Percentiles rank a stretch among this genome's conserved stretches.
Conservation (phyloP, 2,329 filamentous ascomycete species). For the Rhynchosporium agropyri region DNA sequence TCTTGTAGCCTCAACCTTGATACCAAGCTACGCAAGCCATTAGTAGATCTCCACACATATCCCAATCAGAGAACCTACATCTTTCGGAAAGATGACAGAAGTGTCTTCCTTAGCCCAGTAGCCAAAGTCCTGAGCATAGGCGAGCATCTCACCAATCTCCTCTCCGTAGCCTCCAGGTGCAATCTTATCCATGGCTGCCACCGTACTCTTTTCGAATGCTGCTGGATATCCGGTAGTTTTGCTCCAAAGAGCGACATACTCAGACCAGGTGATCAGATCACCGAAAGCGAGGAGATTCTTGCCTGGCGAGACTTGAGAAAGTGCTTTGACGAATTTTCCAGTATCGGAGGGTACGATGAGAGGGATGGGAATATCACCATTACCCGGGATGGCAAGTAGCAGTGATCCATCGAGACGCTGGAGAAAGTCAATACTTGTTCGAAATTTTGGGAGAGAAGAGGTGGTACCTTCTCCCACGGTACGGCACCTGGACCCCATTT, state of each 20-base stretch:
- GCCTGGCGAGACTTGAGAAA: slow-evolving; percentile 35
- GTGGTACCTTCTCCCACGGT: slow-evolving; percentile 27
- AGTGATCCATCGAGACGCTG: slow-evolving; percentile 28
- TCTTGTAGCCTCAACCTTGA: slow-evolving; percentile 21
- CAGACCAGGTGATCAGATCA: slow-evolving; percentile 26
- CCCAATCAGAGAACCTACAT: slow-evolving; percentile 22
- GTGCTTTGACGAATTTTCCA: slow-evolving; percentile 40
- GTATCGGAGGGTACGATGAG: slow-evolving; percentile 38
- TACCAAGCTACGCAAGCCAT: slow-evolving; percentile 20
- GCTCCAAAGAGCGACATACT: slow-evolving; percentile 31
- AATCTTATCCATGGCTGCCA: slow-evolving; percentile 32
- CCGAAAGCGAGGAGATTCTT: slow-evolving; percentile 32
- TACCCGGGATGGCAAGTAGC: slow-evolving; percentile 21
- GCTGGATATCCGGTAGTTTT: slow-evolving; percentile 23
- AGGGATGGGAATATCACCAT: slow-evolving; percentile 28
- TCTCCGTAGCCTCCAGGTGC: slow-evolving; percentile 33
- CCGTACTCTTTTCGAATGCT: slow-evolving; percentile 26
- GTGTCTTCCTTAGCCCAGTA: slow-evolving; percentile 44
- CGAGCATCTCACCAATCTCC: slow-evolving; percentile 44
- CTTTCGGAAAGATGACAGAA: slow-evolving; percentile 31
- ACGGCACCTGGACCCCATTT: slow-evolving; percentile 23
- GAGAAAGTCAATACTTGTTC: neutral
- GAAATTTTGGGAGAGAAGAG: neutral
- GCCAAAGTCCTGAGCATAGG: slow-evolving; percentile 39
- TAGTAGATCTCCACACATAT: neutral